Percentiles rank a stretch among this genome's conserved stretches.
These are phyloP conservation scores for Pogostemon cablin DNA, from an alignment of 257 asterid genomes.

Conservation along the genomic window DNA sequence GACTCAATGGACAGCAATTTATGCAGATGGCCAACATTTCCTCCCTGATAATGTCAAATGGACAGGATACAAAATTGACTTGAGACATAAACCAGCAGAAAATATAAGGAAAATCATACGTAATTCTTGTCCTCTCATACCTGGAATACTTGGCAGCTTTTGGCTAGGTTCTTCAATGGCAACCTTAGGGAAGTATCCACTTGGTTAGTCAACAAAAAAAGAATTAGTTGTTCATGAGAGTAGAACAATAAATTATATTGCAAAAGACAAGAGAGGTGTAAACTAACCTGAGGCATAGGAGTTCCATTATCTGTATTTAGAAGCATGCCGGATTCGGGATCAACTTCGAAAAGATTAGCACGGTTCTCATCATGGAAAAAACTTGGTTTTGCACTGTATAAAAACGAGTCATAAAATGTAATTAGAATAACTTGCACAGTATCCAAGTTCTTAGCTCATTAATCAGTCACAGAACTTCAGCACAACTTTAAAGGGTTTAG, in stretches of 20 bases:
- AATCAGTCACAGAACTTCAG: constrained; percentile 24
- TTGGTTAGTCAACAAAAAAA: constrained; percentile 49
- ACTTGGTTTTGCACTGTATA: constrained; percentile 87
- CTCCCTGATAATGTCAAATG: constrained; percentile 71
- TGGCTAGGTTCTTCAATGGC: constrained; percentile 56
- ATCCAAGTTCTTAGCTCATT: constrained; percentile 28
- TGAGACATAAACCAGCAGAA: constrained; percentile 30
- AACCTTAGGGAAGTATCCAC: constrained; percentile 63
- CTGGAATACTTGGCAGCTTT: constrained; percentile 84
- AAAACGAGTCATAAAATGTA: constrained; percentile 23
- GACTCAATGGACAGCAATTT: constrained; percentile 79
- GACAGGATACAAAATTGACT: constrained; percentile 15
- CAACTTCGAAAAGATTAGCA: constrained; percentile 89
- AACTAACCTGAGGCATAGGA: constrained; percentile 91
- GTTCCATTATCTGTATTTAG: constrained; percentile 93
- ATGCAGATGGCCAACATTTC: constrained; percentile 96
- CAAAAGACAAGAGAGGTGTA: constrained; percentile 27
- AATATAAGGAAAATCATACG: neutral
- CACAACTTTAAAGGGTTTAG: constrained; percentile 17
- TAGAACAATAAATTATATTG: neutral
- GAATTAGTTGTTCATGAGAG: constrained; percentile 17
- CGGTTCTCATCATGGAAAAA: constrained; percentile 94
- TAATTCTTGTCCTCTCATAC: constrained; percentile 36
- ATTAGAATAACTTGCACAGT: constrained; percentile 30
- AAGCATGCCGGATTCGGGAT: constrained; percentile 86